Base-by-base conservation (phyloP, 306 rosid species). In the Corylus heterophylla region DNA sequence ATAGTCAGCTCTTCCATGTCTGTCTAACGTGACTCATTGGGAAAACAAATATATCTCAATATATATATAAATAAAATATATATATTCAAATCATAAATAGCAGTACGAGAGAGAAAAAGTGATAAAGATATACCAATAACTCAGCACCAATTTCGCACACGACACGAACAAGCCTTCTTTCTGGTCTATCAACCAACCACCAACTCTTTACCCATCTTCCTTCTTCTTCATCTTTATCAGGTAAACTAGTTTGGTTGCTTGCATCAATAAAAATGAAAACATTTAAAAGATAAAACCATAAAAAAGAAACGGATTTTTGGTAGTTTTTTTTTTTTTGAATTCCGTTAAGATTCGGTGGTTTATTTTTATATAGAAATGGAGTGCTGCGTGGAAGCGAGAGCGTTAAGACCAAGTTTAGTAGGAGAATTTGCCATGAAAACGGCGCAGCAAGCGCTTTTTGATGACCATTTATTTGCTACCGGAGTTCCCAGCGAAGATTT, bases 331-430 rank as follows among this genome's bases (percentile, higher is more conserved):
- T 14, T 7, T 18, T 3, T 22, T 77, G 56, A n/a, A 18, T 47
- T 76, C 22, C 58, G 44, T 59, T 18, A 58, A 54, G 50, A 44
- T 81, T 50, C 77, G 68, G 68, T 73, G 81, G 16, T 73, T 79
- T 12, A 42, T 5, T 42, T 42, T 5, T 5, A 0, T 56, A 44
- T 59, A 86, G 93, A 85, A 82, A 94, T 94, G 98, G 97, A 92
- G 82, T 79, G 3, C 29, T 9, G 83, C 83, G 84, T 85, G 64
- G 88, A 82, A 25, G 94, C 86, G 3, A 85, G 50, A 76, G 98
- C 98, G 14, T 89, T 94, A 79, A 94, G 89, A 82, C 82, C 96
- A 20, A 94, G 98, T 84, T 81, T 88, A 50, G 77, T 78, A 18
- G 52, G 85, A 74, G 96, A 94, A 86, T 85, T 86, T 51, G 64